Evolutionary conservation across 495 filamentous ascomycete species (phyloP).

Genomic region (Tuber microsphaerosporum): DNA sequence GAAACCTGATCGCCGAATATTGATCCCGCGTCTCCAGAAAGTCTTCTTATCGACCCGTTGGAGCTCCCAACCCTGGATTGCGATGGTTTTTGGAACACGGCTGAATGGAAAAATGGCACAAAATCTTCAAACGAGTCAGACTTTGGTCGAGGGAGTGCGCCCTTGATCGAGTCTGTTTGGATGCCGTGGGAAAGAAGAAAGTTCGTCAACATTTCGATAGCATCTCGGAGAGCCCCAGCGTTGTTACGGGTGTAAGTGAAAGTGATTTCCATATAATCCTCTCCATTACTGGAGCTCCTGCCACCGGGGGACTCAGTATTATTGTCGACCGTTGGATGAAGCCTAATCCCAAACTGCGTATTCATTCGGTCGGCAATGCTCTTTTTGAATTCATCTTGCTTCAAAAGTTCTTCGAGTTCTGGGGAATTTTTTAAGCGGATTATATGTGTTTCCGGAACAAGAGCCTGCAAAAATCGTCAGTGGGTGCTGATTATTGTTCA

Average conservation of each 20-base stretch:
- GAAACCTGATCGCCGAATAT: slow-evolving; percentile 21
- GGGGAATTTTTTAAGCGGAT: slow-evolving; percentile 69
- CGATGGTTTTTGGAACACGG: slow-evolving; percentile 62
- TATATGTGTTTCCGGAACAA: slow-evolving; percentile 94
- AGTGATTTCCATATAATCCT: slow-evolving; percentile 15
- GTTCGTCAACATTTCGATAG: slow-evolving; percentile 84
- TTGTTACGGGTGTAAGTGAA: slow-evolving; percentile 92
- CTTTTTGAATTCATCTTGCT: slow-evolving; percentile 65
- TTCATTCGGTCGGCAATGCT: slow-evolving; percentile 78
- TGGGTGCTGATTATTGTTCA: slow-evolving; percentile 24
- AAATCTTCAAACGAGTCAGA: slow-evolving; percentile 98
- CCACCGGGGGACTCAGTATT: not conserved
- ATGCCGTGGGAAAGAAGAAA: slow-evolving; percentile 76
- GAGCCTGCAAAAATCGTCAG: slow-evolving; percentile 53
- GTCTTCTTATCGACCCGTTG: slow-evolving; percentile 27
- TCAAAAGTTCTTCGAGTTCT: slow-evolving; percentile 68
- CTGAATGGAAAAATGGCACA: slow-evolving; percentile 90
- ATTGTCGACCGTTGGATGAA: slow-evolving; percentile 49
- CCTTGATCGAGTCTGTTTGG: slow-evolving; percentile 77
- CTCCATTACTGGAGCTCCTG: not conserved
- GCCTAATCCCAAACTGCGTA: slow-evolving; percentile 81
- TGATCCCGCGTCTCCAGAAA: slow-evolving; percentile 32
- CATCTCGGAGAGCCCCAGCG: slow-evolving; percentile 87
- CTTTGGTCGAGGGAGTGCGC: slow-evolving; percentile 88
- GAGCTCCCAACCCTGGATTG: slow-evolving; percentile 11